These are phyloP conservation scores for Platanthera zijinensis DNA, from an alignment of 106 monocot genomes.

Conservation along the genomic window DNA sequence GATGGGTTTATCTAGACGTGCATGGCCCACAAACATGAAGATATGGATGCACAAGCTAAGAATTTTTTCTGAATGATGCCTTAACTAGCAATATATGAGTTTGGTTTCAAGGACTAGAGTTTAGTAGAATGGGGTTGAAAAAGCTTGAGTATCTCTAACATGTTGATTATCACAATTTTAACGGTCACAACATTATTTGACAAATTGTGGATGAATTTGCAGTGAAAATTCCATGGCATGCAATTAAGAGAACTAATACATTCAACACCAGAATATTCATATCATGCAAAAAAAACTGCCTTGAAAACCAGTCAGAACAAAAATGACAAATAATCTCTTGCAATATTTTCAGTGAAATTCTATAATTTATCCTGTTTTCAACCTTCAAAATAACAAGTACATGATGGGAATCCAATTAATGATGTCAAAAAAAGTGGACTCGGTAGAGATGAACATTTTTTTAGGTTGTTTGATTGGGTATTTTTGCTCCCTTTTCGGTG, in stretches of 20 bases:
- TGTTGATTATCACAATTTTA: too few species aligned
- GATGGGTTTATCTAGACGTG: too few species aligned
- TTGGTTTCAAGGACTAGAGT: too few species aligned
- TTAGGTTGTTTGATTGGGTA: background rate
- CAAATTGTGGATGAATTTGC: too few species aligned
- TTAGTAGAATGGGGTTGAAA: too few species aligned
- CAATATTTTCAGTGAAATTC: background rate
- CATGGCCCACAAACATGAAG: too few species aligned
- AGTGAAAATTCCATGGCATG: background rate
- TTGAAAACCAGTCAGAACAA: background rate
- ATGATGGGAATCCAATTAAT: background rate
- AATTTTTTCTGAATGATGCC: too few species aligned
- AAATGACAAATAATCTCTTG: background rate
- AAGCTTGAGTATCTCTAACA: too few species aligned
- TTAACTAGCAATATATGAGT: too few species aligned
- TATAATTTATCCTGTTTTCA: background rate
- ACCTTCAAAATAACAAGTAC: background rate
- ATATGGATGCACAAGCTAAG: too few species aligned
- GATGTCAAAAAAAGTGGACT: background rate
- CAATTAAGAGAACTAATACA: background rate
- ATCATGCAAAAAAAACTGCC: background rate
- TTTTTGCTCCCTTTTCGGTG: too few species aligned
- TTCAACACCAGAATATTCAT: background rate
- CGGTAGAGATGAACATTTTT: background rate
- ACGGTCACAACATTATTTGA: too few species aligned